phyloP scores from a whole-genome alignment of 331 rosid genomes.

The Quercus phellos region DNA sequence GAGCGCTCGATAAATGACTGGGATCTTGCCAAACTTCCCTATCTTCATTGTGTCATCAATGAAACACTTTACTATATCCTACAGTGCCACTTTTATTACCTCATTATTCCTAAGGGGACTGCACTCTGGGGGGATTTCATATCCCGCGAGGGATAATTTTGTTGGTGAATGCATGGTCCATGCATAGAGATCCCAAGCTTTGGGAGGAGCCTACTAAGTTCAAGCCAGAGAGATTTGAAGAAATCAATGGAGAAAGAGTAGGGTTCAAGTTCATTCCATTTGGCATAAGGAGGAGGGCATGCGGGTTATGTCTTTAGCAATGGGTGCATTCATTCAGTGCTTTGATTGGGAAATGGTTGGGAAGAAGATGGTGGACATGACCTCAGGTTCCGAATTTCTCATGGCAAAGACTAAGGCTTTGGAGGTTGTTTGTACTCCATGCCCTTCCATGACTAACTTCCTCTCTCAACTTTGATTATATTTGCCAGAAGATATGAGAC shows the following conservation, averaged over 20 bases:
- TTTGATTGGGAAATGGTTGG: slow-evolving; percentile 3
- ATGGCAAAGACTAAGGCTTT: neutral
- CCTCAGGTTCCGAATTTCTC: neutral
- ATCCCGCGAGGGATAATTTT: neutral
- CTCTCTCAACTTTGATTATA: neutral
- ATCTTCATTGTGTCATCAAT: slow-evolving; percentile 10
- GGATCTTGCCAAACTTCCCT: neutral
- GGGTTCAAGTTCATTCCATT: slow-evolving; percentile 9
- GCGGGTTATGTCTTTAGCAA: neutral
- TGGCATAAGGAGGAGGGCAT: slow-evolving; percentile 1
- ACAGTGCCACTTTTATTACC: slow-evolving; percentile 11
- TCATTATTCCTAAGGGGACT: slow-evolving; percentile 12
- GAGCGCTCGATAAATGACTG: neutral
- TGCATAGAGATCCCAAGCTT: slow-evolving; percentile 15
- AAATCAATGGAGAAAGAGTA: neutral
- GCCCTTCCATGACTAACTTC: neutral
- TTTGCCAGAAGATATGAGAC: too few relatives aligned
- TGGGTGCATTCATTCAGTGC: neutral
- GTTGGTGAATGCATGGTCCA: slow-evolving; percentile 18
- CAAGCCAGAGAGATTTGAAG: slow-evolving; percentile 15
- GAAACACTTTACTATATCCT: slow-evolving; percentile 14
- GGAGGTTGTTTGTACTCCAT: slow-evolving; percentile 1
- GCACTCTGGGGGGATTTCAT: neutral
- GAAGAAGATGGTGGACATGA: neutral
- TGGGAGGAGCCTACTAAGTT: slow-evolving; percentile 15